These are phyloP conservation scores for Sclerotinia nivalis DNA, from an alignment of 2,329 filamentous ascomycete genomes.

Conservation along the genomic window DNA sequence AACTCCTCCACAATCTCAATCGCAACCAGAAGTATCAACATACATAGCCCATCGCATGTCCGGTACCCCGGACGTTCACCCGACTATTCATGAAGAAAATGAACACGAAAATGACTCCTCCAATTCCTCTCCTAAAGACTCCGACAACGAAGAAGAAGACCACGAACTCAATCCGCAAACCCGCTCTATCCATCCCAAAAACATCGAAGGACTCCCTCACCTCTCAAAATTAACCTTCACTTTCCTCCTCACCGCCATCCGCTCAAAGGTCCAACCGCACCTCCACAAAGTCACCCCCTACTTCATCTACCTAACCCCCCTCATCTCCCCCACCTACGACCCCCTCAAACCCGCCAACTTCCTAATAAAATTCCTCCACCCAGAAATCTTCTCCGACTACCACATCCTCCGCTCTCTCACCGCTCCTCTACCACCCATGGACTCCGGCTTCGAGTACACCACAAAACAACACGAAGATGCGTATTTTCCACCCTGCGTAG, in stretches of 20 bases:
- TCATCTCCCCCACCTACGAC: constrained; percentile 35
- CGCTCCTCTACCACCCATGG: constrained; percentile 47
- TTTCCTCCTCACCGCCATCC: constrained; percentile 7
- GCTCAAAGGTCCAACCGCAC: not conserved
- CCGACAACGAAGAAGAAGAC: constrained; percentile 10
- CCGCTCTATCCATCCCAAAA: not conserved
- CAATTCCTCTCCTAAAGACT: not conserved
- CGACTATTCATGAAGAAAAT: not conserved
- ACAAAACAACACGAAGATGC: constrained; percentile 50
- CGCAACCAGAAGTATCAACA: not conserved
- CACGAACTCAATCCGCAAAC: constrained; percentile 8
- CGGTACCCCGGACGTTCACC: not conserved
- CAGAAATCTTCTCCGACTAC: constrained; percentile 59
- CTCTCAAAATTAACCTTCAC: constrained; percentile 23
- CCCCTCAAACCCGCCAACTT: constrained; percentile 46
- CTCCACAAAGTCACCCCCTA: not conserved
- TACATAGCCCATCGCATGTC: constrained; percentile 7
- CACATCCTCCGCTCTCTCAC: constrained; percentile 48
- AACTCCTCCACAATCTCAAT: not conserved
- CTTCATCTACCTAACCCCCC: constrained; percentile 25
- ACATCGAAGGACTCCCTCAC: constrained; percentile 19
- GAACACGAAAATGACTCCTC: not conserved
- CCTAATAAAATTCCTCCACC: constrained; percentile 55
- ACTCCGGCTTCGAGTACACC: constrained; percentile 49
- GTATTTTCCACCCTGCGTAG: constrained; percentile 61